These are phyloP conservation scores for Mikania micrantha DNA, from an alignment of 129 eudicot genomes.

Conservation along the genomic window DNA sequence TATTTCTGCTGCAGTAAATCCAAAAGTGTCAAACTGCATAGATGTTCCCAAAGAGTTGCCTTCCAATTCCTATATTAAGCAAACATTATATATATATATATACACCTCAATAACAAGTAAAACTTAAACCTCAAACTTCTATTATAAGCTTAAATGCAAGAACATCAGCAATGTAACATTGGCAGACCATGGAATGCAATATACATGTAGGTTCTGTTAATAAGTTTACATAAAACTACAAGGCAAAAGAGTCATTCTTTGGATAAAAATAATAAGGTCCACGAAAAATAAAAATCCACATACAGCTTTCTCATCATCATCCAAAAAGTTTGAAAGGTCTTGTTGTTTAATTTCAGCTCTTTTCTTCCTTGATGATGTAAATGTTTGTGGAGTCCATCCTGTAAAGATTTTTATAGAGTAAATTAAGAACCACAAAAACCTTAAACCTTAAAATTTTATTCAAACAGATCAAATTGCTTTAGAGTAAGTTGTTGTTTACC, in stretches of 20 bases:
- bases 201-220: conserved; percentile 1
- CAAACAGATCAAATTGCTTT: conserved; percentile 1
- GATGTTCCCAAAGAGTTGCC: conserved; percentile 82
- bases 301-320: conserved; percentile 95
- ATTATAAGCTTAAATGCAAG: neutral
- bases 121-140: conserved; percentile 1
- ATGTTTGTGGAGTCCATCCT: conserved; percentile 97
- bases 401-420: conserved; percentile 7
- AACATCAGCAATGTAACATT: conserved; percentile 4
- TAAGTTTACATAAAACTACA: neutral
- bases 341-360: conserved; percentile 84
- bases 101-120: conserved; percentile 8
- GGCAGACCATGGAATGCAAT: neutral
- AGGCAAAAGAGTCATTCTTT: conserved; percentile 2
- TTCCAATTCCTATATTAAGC: conserved; percentile 62
- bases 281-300: conserved; percentile 19
- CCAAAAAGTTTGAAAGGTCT: conserved; percentile 67
- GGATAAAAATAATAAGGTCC: conserved; percentile 1
- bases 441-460: neutral
- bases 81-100: neutral
- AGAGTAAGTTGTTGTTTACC: conserved; percentile 32
- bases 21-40: conserved; percentile 88
- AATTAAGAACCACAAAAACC: conserved; percentile 15
- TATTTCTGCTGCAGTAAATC: conserved; percentile 89
- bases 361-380: conserved; percentile 90